phyloP scores from a whole-genome alignment of 2,329 filamentous ascomycete species.

The Pestalotiopsis fici region DNA sequence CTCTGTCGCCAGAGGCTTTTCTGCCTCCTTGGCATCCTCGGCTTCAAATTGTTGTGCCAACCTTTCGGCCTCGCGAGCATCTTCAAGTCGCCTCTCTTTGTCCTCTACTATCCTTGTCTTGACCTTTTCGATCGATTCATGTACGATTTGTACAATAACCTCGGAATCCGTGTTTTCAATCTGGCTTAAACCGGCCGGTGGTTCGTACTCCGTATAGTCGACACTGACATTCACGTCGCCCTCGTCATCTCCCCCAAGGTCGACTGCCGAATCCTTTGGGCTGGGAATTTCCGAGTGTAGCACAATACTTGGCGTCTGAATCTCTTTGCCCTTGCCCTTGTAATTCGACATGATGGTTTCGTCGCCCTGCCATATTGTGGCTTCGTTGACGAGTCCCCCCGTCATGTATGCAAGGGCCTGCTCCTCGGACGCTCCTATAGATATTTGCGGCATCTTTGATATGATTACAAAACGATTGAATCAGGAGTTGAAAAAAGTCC shows the following conservation, averaged over 20 bases:
- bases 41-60: constrained; percentile 12
- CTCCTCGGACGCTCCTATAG: not conserved
- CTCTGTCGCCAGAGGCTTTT: not conserved
- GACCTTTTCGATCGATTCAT: constrained; percentile 46
- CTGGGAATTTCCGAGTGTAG: not conserved
- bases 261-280: constrained; percentile 20
- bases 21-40: not conserved
- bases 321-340: constrained; percentile 24
- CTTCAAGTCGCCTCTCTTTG: constrained; percentile 27
- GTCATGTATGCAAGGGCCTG: not conserved
- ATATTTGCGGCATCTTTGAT: not conserved
- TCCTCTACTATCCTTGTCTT: constrained; percentile 35
- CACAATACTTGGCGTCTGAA: not conserved
- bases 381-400: not conserved
- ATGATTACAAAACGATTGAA: not conserved
- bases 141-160: constrained; percentile 41
- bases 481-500: not conserved
- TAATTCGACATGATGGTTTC: constrained; percentile 8
- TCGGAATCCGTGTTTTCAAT: constrained; percentile 38
- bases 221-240: constrained; percentile 19
- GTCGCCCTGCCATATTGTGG: not conserved
- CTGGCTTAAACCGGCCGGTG: constrained; percentile 42
- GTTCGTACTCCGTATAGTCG: constrained; percentile 49
- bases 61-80: constrained; percentile 25
- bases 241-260: not conserved